A percentile compares a stretch with the other conserved stretches of the same genome.
phyloP scores from a whole-genome alignment of 192 early-diverging fungal genomes.

The Rhizophagus sp. region DNA sequence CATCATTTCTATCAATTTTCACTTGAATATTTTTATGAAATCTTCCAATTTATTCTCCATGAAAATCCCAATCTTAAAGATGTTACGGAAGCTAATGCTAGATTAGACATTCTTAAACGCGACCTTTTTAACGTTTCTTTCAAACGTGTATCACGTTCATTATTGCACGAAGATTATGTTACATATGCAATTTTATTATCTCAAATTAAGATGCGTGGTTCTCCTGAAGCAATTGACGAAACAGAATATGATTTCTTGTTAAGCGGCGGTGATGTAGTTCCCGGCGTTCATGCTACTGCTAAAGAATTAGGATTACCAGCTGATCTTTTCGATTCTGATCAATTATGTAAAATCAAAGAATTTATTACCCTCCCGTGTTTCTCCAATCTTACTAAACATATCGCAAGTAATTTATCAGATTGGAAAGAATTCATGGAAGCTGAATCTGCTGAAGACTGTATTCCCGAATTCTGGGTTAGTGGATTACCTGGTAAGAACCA shows the following conservation, averaged over 20 bases:
- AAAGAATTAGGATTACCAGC: conserved; percentile 39
- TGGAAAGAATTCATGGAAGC: conserved; percentile 54
- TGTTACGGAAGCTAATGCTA: conserved; percentile 64
- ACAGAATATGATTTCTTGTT: conserved; percentile 72
- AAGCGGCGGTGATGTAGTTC: conserved; percentile 53
- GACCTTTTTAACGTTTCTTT: conserved; percentile 87
- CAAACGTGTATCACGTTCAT: conserved; percentile 73
- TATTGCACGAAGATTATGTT: conserved; percentile 92
- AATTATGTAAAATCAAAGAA: conserved; percentile 46
- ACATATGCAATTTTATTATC: conserved; percentile 85
- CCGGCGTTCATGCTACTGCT: conserved; percentile 37
- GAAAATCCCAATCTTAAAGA: conserved; percentile 66
- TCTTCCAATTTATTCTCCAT: conserved; percentile 87
- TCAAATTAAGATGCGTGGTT: conserved; percentile 77
- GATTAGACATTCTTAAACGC: conserved; percentile 71
- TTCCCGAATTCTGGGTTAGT: conserved; percentile 59
- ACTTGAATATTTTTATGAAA: conserved; percentile 91
- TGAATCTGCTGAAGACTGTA: conserved; percentile 45
- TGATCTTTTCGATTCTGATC: conserved; percentile 52
- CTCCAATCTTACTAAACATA: conserved; percentile 40
- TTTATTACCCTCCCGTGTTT: conserved; percentile 46
- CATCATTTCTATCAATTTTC: conserved; percentile 99
- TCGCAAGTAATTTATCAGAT: conserved; percentile 40
- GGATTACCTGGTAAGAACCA: conserved; percentile 34
- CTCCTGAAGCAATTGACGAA: conserved; percentile 60